Evolutionary conservation across 495 filamentous ascomycete species (phyloP), one percentile per base, ranked within the genome.

Genomic region (Aspergillus avenaceus): DNA sequence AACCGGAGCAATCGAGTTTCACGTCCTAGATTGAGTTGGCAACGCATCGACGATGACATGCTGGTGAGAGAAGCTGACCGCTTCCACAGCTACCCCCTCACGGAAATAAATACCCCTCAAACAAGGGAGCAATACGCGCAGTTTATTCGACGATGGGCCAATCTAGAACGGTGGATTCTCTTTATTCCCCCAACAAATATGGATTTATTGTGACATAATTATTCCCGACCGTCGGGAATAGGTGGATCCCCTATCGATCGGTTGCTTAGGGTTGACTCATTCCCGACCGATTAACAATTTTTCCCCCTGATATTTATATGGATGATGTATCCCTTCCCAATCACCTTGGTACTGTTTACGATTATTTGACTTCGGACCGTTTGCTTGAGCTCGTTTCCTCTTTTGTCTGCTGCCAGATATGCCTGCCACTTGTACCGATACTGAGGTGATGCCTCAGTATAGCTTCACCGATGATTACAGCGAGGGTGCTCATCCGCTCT

Each of bases 401-500:
- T n/a, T n/a, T n/a, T n/a, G n/a, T n/a, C n/a, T n/a, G n/a, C n/a
- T n/a, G n/a, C n/a, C n/a, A 7, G 16, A 21, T 14, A 45, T 45
- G 42, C 42, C 42, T 1, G 23, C 42, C 16, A 29, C 42, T 3
- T 31, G 26, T 45, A 13, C 27, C 14, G 42, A 45, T 6, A 27
- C 26, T 7, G 42, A 45, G 42, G 13, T 21, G 22, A 7, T 27
- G 0, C 22, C 46, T 29, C 46, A 24, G 22, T 74, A 72, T 55
- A 71, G 69, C 59, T 70, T 74, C 41, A 62, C 65, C 44, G 71
- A 75, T 50, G 71, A 75, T 49, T 75, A 75, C 55, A 73, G 70
- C 57, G 71, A 75, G 45, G 71, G 70, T 31, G 72, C 72, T 8
- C 70, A 73, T 38, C 72, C 72, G 16, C 67, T 65, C 45, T 63